Evolutionary conservation across 1,284 basidiomycete genomes (phyloP), one percentile per base, ranked within the genome.

Genomic region (Austropuccinia psidii): DNA sequence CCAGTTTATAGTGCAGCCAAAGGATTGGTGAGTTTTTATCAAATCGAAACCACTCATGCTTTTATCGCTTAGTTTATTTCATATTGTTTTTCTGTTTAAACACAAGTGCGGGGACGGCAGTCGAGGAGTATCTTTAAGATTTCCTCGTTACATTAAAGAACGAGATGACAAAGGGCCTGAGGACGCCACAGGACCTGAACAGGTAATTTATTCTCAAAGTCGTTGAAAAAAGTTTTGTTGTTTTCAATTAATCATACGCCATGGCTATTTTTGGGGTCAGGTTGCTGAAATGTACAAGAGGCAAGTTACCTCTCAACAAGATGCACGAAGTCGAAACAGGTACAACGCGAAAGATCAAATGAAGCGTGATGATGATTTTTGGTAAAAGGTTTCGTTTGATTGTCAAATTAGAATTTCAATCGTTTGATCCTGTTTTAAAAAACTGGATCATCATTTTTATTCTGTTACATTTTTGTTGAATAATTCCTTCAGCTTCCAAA

Each of bases 1-100:
- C 96, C 96, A 0, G 87, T 98, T 35, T 99, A 99, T 80, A 91
- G 91, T 5, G 96, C 96, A 4, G 96, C 91, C n/a, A 90, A 93
- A 80, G 95, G 95, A 76, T 78, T 93, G 82, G 93, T 94, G 77
- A 78, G 90, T 84, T 35, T 69, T 67, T 13, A n/a, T n/a, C n/a
- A n/a, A n/a, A n/a, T n/a, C n/a, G n/a, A n/a, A n/a, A n/a, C n/a
- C n/a, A 27, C 66, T n/a, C 17, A 27, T 33, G 33, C 13, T 29
- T n/a, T n/a, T n/a, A 27, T 21, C 13, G 45, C 11, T 54, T 62
- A 39, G 21, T 11, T 62, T 8, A 19, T 15, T 27, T n/a, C 21
- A 35, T 17, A 4, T 50, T 15, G 29, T 50, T 66, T 50, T 19
- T 9, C 29, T 33, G 45, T n/a, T 47, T 52, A 5, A 1, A 39